Base-by-base conservation (phyloP, 2,329 filamentous ascomycete genomes). In the Penicillium sp. region DNA sequence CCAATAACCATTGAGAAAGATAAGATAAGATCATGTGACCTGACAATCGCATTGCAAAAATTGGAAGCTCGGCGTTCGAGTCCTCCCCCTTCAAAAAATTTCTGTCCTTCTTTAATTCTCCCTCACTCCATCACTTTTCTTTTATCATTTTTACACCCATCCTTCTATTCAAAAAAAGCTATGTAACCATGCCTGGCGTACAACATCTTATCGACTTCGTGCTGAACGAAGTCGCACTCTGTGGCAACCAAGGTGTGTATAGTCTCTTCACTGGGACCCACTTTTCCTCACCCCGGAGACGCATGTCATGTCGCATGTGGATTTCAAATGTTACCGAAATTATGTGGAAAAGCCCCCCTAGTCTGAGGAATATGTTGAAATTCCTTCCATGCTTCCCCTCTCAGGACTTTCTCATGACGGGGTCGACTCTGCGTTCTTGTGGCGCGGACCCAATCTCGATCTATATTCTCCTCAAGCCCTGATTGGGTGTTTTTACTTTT, bases 191-290 rank as follows among this genome's bases (percentile, higher is more conserved):
- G 79, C 74, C 72, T 56, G 80, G 80, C 53, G 74, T 85, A 57
- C 83, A 84, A 66, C 77, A 80, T 48, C 72, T 87, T 61, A 77
- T 86, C 59, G 79, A 85, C 66, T 82, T 78, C 71, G 66, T 87
- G 54, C 74, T 86, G 46, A 78, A 80, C 57, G 81, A 85, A 70
- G 80, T 87, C 68, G 84, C 84, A 24, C 76, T 86, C 45, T 79
- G 78, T 61, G 83, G 84, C 61, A 77, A 78, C 50, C 75, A 80
- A 77, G 85, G 84, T 85, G 75, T 65, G 81, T 76, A 58, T 61
- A 60, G 53, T 50, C 38, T 55, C 60, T 57, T 49, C 35, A 55
- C 52, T 49, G 39, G 62, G 60, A 66, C 59, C 61, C 65, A 61
- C 59, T 66, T 61, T 63, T 55, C 40, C 13, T 56, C 47, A 55